Base-by-base conservation (phyloP, 2,329 filamentous ascomycete species). In the Aspergillus brasiliensis region DNA sequence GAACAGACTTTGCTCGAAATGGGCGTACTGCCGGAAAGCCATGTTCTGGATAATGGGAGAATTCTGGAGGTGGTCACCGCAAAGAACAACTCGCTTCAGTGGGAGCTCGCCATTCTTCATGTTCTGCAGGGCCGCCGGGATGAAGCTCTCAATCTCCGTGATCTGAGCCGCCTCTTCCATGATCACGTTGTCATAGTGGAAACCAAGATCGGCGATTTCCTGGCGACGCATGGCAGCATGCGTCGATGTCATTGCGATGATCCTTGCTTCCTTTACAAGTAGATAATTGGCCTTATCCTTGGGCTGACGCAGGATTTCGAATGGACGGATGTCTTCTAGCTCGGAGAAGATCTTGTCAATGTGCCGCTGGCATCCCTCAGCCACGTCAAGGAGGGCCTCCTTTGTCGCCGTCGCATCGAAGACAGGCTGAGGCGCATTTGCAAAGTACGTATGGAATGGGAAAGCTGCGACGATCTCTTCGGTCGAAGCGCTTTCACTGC, bases 111-210 rank as follows among this genome's bases (percentile, higher is more conserved):
- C 90, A 54, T 88, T 81, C 65, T 86, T 86, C 19, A 90, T 86
- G 64, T 91, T 91, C 73, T 99, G 96, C 77, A 99, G 84, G n/a
- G 93, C 91, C 56, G 97, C 82, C 0, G 95, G 95, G 64, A 99
- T 92, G 77, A 99, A 98, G 65, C 92, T 96, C 74, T 99, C 95
- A 48, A 97, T 91, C 75, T 99, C 95, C 0, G 94, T 99, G 71
- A 99, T 94, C 73, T 99, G 95, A 11, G 95, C 95, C 5, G 95
- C 94, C 82, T 99, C 95, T 80, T 99, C 95, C 91, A 99, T 97
- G 56, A 99, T 84, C 11, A 99, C 90, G 65, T 97, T 99, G 80
- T 98, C 93, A 70, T 99, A 99, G 67, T 92, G 91, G 78, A 99
- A 99, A 15, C 93, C 93, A n/a, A 98, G 84, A 15, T 86, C 84